These are phyloP conservation scores for Lactarius hatsudake DNA, from an alignment of 768 basidiomycete genomes.

Conservation along the genomic window DNA sequence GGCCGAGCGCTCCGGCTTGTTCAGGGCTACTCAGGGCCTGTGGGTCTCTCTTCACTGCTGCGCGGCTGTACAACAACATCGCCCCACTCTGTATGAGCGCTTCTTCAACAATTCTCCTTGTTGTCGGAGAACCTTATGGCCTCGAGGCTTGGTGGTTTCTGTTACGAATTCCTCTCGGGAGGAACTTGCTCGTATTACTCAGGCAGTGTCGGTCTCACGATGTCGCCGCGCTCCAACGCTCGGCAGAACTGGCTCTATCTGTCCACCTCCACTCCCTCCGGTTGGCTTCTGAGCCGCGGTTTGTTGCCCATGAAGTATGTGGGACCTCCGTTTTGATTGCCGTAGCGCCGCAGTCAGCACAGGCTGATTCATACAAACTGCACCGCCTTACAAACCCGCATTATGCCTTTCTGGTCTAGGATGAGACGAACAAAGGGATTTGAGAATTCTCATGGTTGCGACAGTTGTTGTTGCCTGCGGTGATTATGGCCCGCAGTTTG, in stretches of 20 bases:
- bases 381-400: constrained; percentile 3
- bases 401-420: neutral
- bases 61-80: constrained; percentile 1
- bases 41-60: neutral
- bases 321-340: constrained; percentile 7
- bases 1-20: constrained; percentile 7
- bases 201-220: neutral
- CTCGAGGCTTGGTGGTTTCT: constrained; percentile 5
- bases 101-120: neutral
- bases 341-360: neutral
- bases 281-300: neutral
- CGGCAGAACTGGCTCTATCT: neutral
- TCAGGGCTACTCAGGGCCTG: constrained; percentile 11
- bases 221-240: neutral
- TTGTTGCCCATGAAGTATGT: neutral
- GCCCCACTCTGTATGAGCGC: neutral
- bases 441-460: neutral
- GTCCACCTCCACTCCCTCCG: neutral
- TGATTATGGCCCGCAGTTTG: neutral
- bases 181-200: neutral
- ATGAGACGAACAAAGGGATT: neutral
- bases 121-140: neutral
- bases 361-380: constrained; percentile 16
- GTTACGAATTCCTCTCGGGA: constrained; percentile 12
- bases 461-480: neutral